These are phyloP conservation scores for Vinca major DNA, from an alignment of 305 asterid genomes.

Conservation along the genomic window DNA sequence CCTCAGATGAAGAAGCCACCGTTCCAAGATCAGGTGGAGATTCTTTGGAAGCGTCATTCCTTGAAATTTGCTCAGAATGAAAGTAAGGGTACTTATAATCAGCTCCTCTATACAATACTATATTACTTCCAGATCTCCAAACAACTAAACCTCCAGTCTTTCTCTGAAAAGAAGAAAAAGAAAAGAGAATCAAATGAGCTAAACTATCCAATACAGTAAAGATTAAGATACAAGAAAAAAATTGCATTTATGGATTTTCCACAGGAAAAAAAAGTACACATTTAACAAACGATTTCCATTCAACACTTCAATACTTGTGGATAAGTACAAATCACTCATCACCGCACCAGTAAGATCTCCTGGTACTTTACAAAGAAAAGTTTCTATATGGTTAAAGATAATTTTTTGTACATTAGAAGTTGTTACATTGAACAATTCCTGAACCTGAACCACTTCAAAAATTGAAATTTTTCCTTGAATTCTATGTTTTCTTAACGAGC, in stretches of 20 bases:
- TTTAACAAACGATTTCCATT: no score
- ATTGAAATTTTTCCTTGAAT: no score
- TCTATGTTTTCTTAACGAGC: not conserved
- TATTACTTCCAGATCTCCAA: slow-evolving; percentile 94
- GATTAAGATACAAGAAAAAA: not conserved
- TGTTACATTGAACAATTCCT: not conserved
- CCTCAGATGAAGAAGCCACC: slow-evolving; percentile 22
- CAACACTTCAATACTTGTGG: not conserved
- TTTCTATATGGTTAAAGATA: not conserved
- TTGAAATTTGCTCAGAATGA: slow-evolving; percentile 24
- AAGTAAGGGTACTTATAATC: slow-evolving; percentile 87
- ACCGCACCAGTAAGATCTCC: not conserved
- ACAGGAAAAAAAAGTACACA: not conserved
- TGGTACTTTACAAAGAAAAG: not conserved
- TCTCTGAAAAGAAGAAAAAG: slow-evolving; percentile 36
- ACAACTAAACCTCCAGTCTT: slow-evolving; percentile 92
- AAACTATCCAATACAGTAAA: not conserved
- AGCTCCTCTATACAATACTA: slow-evolving; percentile 79
- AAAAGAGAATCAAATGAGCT: not conserved
- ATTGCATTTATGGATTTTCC: not conserved
- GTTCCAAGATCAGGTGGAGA: slow-evolving; percentile 31
- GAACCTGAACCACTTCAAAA: no score
- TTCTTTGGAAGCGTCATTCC: slow-evolving; percentile 28
- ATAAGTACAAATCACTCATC: not conserved
- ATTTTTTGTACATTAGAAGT: not conserved